Evolutionary conservation across 1,284 basidiomycete genomes (phyloP), one percentile per base, ranked within the genome.

Genomic region (Flammula alnicola): DNA sequence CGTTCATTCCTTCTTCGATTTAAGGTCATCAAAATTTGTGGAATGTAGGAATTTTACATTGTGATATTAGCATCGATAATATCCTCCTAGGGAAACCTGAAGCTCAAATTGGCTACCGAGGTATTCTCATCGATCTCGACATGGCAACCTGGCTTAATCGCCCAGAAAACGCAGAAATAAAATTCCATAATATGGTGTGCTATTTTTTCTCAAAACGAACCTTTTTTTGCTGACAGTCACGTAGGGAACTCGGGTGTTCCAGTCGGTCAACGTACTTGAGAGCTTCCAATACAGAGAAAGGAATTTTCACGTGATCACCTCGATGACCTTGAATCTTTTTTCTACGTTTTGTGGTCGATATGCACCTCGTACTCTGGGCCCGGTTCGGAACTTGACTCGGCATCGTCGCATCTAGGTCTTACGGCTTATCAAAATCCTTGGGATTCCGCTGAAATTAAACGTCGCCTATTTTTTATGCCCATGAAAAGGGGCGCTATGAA

Each of bases 91-190:
- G 35, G 20, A 14, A 9, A n/a, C 7, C n/a, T n/a, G n/a, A 26
- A 14, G 38, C 42, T 11, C n/a, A 32, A 3, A 22, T 39, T 4
- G 43, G 30, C 10, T 14, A 17, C 14, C 27, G 52, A 5, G 49
- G 49, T 0, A 36, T 51, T 9, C 49, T 57, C 6, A 54, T 54
- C 23, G 56, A 57, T 23, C 35, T 54, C 17, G 52, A 54, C 16
- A 37, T 41, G 12, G 49, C 56, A 5, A 44, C 48, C 14, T 19
- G 31, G 44, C 17, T 51, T 17, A 4, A 11, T 3, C 14, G 17
- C 11, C 5, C 36, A 23, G n/a, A 44, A 14, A 29, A 22, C 14
- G 14, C 8, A 11, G 3, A 17, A 10, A 11, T 39, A 5, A 11
- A 16, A 40, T 11, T 47, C 25, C 22, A 25, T 7, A 26, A 35